Evolutionary conservation across 2,329 filamentous ascomycete genomes (phyloP).

Genomic region (Aureobasidium sp.): DNA sequence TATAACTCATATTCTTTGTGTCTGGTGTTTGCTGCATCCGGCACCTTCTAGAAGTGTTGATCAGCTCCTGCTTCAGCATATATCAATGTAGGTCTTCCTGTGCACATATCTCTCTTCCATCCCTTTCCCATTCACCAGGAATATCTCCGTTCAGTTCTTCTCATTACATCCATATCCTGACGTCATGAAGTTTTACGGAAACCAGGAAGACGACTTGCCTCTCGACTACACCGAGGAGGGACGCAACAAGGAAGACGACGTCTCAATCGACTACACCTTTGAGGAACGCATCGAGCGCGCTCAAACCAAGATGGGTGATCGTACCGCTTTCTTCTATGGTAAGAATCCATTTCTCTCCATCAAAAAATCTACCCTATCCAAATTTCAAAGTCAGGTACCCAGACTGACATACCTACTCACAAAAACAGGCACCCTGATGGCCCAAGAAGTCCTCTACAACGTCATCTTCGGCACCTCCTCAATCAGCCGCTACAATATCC

Average conservation of each 20-base stretch:
- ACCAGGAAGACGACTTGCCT: background rate
- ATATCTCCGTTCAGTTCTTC: background rate
- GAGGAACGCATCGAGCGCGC: background rate
- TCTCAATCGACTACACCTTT: background rate
- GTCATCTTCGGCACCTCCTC: slow-evolving; percentile 61
- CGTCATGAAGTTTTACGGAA: background rate
- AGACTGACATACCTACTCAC: background rate
- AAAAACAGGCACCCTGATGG: slow-evolving; percentile 56
- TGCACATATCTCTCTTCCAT: background rate
- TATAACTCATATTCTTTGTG: background rate
- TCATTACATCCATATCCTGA: background rate
- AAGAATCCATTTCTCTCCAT: slow-evolving; percentile 8
- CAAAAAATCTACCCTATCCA: too few relatives aligned
- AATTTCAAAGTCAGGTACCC: too few relatives aligned
- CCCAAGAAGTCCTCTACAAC: slow-evolving; percentile 74
- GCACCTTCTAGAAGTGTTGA: background rate
- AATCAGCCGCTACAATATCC: slow-evolving; percentile 35
- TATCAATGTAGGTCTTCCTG: background rate
- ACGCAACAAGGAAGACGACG: background rate
- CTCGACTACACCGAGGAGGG: background rate
- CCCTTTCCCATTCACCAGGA: background rate
- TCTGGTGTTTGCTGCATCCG: background rate
- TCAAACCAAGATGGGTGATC: slow-evolving; percentile 34
- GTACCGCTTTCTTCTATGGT: slow-evolving; percentile 59
- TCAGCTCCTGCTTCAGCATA: background rate